A percentile compares a stretch with the other conserved stretches of the same genome.
Conservation (phyloP, 306 rosid genomes). For the Cucumis cinereus region DNA sequence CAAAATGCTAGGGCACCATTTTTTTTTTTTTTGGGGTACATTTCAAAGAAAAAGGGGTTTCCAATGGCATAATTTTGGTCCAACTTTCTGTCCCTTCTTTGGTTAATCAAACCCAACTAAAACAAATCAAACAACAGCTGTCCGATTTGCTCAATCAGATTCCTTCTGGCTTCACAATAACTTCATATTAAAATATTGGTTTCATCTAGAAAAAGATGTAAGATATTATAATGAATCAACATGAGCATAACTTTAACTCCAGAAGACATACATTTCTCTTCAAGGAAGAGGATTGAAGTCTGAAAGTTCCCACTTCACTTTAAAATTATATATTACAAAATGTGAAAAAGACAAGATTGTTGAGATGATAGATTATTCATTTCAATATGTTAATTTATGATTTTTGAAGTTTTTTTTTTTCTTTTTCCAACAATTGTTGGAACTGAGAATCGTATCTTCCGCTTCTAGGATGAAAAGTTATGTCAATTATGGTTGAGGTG, state of each 20-base stretch:
- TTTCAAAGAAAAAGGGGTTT: background rate
- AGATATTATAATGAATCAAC: background rate
- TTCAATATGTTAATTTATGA: too few relatives aligned
- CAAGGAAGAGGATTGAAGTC: too few relatives aligned
- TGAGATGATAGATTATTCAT: too few relatives aligned
- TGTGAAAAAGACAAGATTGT: background rate
- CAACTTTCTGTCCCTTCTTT: background rate
- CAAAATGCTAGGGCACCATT: background rate
- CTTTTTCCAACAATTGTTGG: too few relatives aligned
- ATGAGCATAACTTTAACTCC: background rate
- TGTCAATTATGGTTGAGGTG: too few relatives aligned
- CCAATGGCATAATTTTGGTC: constrained; percentile 1
- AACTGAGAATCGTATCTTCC: too few relatives aligned
- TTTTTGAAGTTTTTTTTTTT: too few relatives aligned
- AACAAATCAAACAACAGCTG: constrained; percentile 8
- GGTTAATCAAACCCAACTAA: constrained; percentile 1
- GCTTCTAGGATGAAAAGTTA: too few relatives aligned
- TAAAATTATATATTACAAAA: background rate
- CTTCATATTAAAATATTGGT: background rate
- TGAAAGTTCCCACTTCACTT: background rate
- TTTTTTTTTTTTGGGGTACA: background rate
- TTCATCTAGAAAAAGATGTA: background rate
- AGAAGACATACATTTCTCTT: too few relatives aligned
- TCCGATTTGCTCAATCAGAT: background rate
- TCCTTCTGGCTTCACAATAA: background rate